A percentile compares a stretch with the other conserved stretches of the same genome.
These are phyloP conservation scores for Telopea speciosissima DNA, from an alignment of 177 flowering plant species.

Conservation along the genomic window DNA sequence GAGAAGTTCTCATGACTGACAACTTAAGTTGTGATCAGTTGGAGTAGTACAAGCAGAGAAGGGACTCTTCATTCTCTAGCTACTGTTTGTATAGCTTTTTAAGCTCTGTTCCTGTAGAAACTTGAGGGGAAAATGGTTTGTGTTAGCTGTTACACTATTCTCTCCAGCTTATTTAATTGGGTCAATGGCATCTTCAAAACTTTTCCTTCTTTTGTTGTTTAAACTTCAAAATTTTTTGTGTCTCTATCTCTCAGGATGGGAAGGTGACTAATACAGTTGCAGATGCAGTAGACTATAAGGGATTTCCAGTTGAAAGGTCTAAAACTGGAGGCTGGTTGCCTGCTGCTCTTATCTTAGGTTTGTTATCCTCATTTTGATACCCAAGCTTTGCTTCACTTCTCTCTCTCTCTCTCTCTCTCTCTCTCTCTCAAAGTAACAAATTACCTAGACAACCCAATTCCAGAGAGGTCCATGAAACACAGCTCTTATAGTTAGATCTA, in stretches of 20 bases:
- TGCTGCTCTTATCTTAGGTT: constrained; percentile 76
- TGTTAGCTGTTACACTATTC: not conserved
- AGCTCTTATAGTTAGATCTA: too few relatives aligned
- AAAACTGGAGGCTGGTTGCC: constrained; percentile 87
- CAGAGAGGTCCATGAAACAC: too few relatives aligned
- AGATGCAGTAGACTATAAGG: constrained; percentile 67
- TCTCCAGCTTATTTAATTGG: constrained; percentile 13
- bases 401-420: not conserved
- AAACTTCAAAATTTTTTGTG: not conserved
- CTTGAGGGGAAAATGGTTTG: constrained; percentile 15
- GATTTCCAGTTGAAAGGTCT: constrained; percentile 60
- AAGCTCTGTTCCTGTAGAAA: constrained; percentile 9
- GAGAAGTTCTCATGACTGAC: constrained; percentile 13
- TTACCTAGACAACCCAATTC: not conserved
- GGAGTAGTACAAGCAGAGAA: constrained; percentile 3
- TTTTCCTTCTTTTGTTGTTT: not conserved
- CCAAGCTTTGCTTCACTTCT: not conserved
- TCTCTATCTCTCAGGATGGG: constrained; percentile 34
- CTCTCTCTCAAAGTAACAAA: not conserved
- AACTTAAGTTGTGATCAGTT: constrained; percentile 14
- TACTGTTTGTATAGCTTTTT: constrained; percentile 6
- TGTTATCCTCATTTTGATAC: constrained; percentile 1
- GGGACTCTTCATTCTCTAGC: not conserved
- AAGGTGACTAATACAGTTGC: constrained; percentile 48
- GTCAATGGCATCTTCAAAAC: constrained; percentile 1